A percentile compares a stretch with the other conserved stretches of the same genome.
Conservation (phyloP, 371 early-diverging fungal species). For the Mucor irregularis region DNA sequence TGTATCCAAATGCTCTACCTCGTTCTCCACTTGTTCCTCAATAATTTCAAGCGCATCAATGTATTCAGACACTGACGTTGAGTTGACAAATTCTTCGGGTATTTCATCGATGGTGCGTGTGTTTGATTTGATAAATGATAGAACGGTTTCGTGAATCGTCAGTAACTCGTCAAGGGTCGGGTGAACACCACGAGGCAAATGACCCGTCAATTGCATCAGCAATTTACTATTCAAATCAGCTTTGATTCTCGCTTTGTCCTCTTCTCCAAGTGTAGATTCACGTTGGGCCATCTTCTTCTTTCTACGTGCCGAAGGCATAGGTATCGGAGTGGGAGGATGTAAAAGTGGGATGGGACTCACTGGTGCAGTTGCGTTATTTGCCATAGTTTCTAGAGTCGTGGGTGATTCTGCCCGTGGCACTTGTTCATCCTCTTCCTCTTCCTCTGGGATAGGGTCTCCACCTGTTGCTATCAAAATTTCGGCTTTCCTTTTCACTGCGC, state of each 20-base stretch:
- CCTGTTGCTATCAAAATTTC: conserved; percentile 35
- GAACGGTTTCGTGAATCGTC: conserved; percentile 41
- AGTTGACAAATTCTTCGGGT: conserved; percentile 39
- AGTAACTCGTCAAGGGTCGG: conserved; percentile 42
- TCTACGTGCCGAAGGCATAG: conserved; percentile 36
- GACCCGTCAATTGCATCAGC: conserved; percentile 49
- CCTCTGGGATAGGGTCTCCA: conserved; percentile 6
- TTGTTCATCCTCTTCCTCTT: neutral
- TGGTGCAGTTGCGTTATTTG: neutral
- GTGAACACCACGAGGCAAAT: conserved; percentile 48
- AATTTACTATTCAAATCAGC: conserved; percentile 42
- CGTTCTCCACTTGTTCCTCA: conserved; percentile 32
- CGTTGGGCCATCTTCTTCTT: conserved; percentile 31
- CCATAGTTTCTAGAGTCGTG: neutral
- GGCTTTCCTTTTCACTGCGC: conserved; percentile 28
- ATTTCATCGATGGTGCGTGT: conserved; percentile 41
- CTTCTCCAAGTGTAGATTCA: conserved; percentile 39
- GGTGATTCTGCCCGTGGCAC: conserved; percentile 5
- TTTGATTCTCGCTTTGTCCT: conserved; percentile 47
- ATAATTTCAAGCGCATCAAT: conserved; percentile 42
- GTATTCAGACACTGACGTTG: conserved; percentile 34
- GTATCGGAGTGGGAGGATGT: conserved; percentile 37
- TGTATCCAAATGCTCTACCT: conserved; percentile 28
- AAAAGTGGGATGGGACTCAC: too few species aligned
- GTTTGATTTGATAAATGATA: conserved; percentile 42